Evolutionary conservation across 768 basidiomycete genomes (phyloP).

Genomic region (Lactifluus volemus): DNA sequence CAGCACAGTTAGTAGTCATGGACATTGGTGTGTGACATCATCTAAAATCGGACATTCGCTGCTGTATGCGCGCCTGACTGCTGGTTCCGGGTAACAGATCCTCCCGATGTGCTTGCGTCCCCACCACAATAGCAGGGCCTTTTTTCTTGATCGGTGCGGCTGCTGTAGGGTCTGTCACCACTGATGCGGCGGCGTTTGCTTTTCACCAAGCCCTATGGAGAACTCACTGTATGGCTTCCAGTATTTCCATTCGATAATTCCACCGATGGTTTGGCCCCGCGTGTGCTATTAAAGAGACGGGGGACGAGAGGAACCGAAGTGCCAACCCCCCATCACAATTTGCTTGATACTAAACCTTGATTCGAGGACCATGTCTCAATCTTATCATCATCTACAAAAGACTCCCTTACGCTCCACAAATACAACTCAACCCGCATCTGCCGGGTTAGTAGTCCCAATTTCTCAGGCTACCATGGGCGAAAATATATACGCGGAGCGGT

Average conservation of each 20-base stretch:
- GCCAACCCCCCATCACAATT: not conserved
- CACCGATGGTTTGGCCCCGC: not conserved
- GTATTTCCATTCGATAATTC: not conserved
- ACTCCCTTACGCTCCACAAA: not conserved
- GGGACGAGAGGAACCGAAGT: not conserved
- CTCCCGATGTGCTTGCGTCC: not conserved
- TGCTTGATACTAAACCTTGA: not conserved
- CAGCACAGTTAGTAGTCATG: too few species aligned
- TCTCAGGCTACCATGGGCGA: not conserved
- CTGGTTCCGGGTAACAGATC: not conserved
- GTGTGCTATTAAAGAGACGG: not conserved
- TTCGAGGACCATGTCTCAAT: conserved; percentile 2
- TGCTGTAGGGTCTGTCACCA: not conserved
- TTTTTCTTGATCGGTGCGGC: not conserved
- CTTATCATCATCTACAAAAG: not conserved
- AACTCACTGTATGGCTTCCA: not conserved
- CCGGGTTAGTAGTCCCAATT: not conserved
- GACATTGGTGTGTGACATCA: too few species aligned
- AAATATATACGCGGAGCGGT: not conserved
- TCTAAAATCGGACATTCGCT: not conserved
- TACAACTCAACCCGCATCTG: not conserved
- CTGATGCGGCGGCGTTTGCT: too few species aligned
- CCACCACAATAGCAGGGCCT: too few species aligned
- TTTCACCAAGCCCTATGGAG: not conserved
- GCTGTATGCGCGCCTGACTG: not conserved